Percentiles rank a stretch among this genome's conserved stretches.
Conservation (phyloP, 352 stramenopile species). For the Pythium aquatile region DNA sequence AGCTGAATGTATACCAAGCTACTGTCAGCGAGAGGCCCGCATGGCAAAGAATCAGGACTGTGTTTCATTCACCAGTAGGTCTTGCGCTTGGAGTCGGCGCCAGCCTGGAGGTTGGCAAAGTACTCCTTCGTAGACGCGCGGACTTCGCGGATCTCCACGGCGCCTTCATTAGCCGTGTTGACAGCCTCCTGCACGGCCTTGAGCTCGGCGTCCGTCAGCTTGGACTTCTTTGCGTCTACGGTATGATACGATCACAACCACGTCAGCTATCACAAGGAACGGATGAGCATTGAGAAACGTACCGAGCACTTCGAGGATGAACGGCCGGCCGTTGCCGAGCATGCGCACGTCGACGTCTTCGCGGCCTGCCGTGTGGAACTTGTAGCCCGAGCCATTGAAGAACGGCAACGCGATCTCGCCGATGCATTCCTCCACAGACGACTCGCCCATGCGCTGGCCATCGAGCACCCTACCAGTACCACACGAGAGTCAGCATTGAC, state of each 20-base stretch:
- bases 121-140: conserved; percentile 75
- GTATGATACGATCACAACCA: background rate
- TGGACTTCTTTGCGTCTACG: conserved; percentile 73
- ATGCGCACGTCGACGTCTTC: conserved; percentile 98
- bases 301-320: conserved; percentile 87
- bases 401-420: conserved; percentile 64
- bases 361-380: conserved; percentile 96
- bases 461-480: conserved; percentile 58
- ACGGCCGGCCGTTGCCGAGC: conserved; percentile 92
- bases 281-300: background rate
- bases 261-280: no score
- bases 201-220: conserved; percentile 52
- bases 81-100: conserved; percentile 86
- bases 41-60: background rate
- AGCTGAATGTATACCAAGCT: conserved; percentile 33
- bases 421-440: conserved; percentile 90
- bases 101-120: conserved; percentile 73
- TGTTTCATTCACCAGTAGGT: conserved; percentile 67
- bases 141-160: conserved; percentile 86
- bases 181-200: conserved; percentile 53
- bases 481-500: background rate
- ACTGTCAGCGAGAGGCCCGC: background rate
- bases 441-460: conserved; percentile 79
- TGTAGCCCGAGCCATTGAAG: conserved; percentile 76
- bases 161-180: conserved; percentile 63